Percentiles rank a stretch among this genome's conserved stretches.
Conservation (phyloP, 768 basidiomycete species). For the Auricularia cornea region DNA sequence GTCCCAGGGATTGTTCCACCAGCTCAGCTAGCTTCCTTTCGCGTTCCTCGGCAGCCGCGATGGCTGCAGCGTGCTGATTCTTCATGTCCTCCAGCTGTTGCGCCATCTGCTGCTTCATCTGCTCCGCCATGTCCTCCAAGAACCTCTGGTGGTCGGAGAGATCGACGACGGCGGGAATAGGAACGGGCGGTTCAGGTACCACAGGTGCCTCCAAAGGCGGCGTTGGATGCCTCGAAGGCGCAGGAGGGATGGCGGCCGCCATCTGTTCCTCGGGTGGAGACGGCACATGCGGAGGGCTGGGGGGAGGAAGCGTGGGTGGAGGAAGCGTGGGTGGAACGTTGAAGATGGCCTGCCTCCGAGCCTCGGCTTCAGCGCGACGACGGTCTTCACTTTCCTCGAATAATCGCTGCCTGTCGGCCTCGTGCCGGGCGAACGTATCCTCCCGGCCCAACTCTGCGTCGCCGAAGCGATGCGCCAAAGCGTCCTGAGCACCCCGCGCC, state of each 20-base stretch:
- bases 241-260: conserved; percentile 1
- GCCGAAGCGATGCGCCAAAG: conserved; percentile 14
- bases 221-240: background rate
- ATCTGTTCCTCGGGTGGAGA: background rate
- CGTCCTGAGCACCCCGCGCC: conserved; percentile 29
- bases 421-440: conserved; percentile 50
- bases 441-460: conserved; percentile 61
- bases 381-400: conserved; percentile 54
- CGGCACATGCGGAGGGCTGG: conserved; percentile 7
- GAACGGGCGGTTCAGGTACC: background rate
- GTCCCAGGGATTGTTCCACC: conserved; percentile 7
- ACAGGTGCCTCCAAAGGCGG: background rate
- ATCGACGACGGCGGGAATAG: background rate
- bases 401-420: conserved; percentile 53
- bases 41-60: conserved; percentile 12
- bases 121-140: conserved; percentile 1
- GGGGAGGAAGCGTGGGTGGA: conserved; percentile 16
- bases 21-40: conserved; percentile 8
- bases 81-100: conserved; percentile 37
- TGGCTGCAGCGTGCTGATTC: conserved; percentile 53
- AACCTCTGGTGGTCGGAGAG: background rate
- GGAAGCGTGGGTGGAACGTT: conserved; percentile 21
- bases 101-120: background rate
- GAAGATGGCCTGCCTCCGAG: conserved; percentile 39
- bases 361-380: conserved; percentile 47